Base-by-base conservation (phyloP, 371 early-diverging fungal genomes). In the Rhizomucor pusillus region DNA sequence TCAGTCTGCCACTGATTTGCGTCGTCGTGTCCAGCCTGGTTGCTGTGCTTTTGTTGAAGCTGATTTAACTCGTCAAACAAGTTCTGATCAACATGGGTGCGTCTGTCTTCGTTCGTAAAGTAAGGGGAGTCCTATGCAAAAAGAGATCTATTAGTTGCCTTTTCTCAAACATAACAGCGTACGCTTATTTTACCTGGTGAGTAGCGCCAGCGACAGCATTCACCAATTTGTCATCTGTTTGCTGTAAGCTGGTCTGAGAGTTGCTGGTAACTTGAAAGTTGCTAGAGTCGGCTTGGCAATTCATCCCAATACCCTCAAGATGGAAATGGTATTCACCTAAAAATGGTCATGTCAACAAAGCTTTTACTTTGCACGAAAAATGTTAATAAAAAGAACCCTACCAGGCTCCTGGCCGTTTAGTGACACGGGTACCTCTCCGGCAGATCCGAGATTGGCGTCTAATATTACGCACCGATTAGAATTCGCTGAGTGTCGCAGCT, bases 271-370 rank as follows among this genome's bases (percentile, higher is more conserved):
- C 20, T 22, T 48, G 14, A 34, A 56, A 48, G 9, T 39, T 20
- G 35, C 16, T 33, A 14, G 56, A 45, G 24, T 56, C 46, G 18
- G 35, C 34, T 40, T 56, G 44, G 44, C 52, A 52, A 14, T 25
- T 18, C 5, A 35, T 13, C 1, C 47, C 50, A 7, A 43, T 40
- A 23, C 19, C 62, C 16, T 59, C 50, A 34, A 74, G 56, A 22
- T 71, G 68, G 50, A 64, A 57, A 52, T 68, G 66, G 43, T 62
- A 71, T 4, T 65, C 57, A 16, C 71, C 65, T 65, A 50, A n/a
- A 13, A 22, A 44, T n/a, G 16, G 43, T 22, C 29, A 29, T 23
- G n/a, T 5, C 19, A 24, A 23, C 35, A 9, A 50, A 35, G 1
- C 14, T 18, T 37, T 37, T 37, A 9, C 9, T 37, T 37, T 37